phyloP scores from a whole-genome alignment of 768 basidiomycete genomes.

The Termitomyces sp. region DNA sequence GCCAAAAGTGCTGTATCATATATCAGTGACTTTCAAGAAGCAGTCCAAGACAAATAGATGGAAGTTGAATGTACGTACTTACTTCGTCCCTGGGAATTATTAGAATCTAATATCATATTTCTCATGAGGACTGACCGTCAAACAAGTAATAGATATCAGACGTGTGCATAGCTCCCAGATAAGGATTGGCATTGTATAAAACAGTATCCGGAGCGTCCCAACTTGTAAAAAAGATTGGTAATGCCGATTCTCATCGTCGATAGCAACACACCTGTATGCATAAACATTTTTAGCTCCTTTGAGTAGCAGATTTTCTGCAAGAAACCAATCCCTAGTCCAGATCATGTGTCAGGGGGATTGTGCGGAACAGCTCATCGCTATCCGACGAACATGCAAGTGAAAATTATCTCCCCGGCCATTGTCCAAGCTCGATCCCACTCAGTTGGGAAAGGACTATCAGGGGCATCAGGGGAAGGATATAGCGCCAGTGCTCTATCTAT shows the following conservation, averaged over 20 bases:
- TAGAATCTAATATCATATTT: background rate
- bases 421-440: slow-evolving; percentile 34
- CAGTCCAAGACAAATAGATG: background rate
- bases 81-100: background rate
- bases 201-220: slow-evolving; percentile 41
- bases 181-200: slow-evolving; percentile 27
- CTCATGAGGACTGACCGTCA: slow-evolving; percentile 24
- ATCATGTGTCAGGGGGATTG: background rate
- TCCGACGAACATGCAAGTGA: slow-evolving; percentile 35
- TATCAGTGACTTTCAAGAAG: background rate
- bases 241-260: background rate
- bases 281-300: slow-evolving; percentile 27
- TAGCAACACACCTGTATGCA: slow-evolving; percentile 23
- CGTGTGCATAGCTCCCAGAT: slow-evolving; percentile 34
- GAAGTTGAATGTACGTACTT: background rate
- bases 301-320: slow-evolving; percentile 24
- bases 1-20: background rate
- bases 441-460: slow-evolving; percentile 27
- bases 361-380: background rate
- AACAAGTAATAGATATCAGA: slow-evolving; percentile 39
- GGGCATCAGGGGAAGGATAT: slow-evolving; percentile 28
- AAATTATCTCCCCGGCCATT: slow-evolving; percentile 36
- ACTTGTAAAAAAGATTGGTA: slow-evolving; percentile 13
- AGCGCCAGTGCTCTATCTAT: slow-evolving; percentile 14
- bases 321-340: slow-evolving; percentile 29